A percentile compares a stretch with the other conserved stretches of the same genome.
Conservation (phyloP, 108 stramenopile species). For the Nannochloropsis salina region DNA sequence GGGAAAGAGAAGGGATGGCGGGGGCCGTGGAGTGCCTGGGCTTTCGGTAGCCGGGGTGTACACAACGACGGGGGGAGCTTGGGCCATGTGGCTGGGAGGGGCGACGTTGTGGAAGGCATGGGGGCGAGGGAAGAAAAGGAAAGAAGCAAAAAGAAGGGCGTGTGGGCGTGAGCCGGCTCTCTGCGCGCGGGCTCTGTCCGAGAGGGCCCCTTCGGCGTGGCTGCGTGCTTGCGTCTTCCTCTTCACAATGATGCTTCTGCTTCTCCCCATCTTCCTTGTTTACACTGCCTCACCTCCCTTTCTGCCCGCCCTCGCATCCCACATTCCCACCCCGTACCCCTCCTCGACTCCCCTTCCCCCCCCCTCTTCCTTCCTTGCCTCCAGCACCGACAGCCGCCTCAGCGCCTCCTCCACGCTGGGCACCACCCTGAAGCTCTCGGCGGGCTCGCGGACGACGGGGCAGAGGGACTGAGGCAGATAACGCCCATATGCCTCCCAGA, state of each 20-base stretch:
- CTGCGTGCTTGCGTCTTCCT: neutral
- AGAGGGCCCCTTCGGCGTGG: too few relatives aligned
- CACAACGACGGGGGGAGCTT: too few relatives aligned
- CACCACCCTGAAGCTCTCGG: neutral
- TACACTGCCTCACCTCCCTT: neutral
- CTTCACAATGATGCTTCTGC: neutral
- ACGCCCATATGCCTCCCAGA: neutral
- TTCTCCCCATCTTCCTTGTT: neutral
- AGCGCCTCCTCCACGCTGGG: neutral
- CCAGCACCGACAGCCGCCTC: neutral
- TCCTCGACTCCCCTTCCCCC: neutral
- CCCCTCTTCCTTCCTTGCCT: neutral
- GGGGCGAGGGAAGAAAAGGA: too few relatives aligned
- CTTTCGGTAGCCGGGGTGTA: too few relatives aligned
- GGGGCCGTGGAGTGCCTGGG: too few relatives aligned
- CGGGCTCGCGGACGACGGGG: neutral
- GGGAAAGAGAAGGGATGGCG: neutral
- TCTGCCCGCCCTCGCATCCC: too few relatives aligned
- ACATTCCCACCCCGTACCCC: neutral
- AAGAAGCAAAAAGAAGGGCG: too few relatives aligned
- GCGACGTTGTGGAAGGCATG: too few relatives aligned
- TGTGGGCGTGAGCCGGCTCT: too few relatives aligned
- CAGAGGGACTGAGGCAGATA: slow-evolving; percentile 4
- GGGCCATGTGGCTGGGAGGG: too few relatives aligned
- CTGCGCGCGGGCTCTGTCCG: too few relatives aligned